Evolutionary conservation across 2,329 filamentous ascomycete genomes (phyloP).

Genomic region (Aspergillus calidoustus): DNA sequence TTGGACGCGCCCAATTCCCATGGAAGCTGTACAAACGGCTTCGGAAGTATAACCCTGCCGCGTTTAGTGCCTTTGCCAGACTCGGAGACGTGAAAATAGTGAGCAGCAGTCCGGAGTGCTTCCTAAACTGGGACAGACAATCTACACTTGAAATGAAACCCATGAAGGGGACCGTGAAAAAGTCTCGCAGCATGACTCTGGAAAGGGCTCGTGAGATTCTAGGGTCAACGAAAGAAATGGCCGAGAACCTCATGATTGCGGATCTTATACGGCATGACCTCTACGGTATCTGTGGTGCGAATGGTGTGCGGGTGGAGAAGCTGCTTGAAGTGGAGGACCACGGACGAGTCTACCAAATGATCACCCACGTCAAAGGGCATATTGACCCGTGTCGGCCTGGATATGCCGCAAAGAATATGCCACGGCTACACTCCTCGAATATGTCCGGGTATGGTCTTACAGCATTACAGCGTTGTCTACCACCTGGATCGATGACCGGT

Average conservation of each 20-base stretch:
- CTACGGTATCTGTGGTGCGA: slow-evolving; percentile 78
- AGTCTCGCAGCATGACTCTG: slow-evolving; percentile 70
- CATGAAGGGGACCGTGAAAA: slow-evolving; percentile 96
- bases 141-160: slow-evolving; percentile 70
- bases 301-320: slow-evolving; percentile 73
- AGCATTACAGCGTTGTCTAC: slow-evolving; percentile 76
- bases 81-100: slow-evolving; percentile 73
- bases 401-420: slow-evolving; percentile 35
- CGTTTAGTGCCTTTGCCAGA: slow-evolving; percentile 81
- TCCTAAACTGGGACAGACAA: slow-evolving; percentile 69
- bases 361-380: slow-evolving; percentile 79
- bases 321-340: slow-evolving; percentile 90
- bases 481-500: slow-evolving; percentile 94
- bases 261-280: slow-evolving; percentile 95
- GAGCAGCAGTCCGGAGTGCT: slow-evolving; percentile 86
- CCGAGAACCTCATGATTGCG: slow-evolving; percentile 98
- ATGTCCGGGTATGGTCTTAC: slow-evolving; percentile 64
- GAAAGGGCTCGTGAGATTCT: slow-evolving; percentile 73
- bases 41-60: slow-evolving; percentile 74
- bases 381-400: slow-evolving; percentile 34
- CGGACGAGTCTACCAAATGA: slow-evolving; percentile 87
- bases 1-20: slow-evolving; percentile 45
- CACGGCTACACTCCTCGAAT: slow-evolving; percentile 36
- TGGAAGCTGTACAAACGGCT: slow-evolving; percentile 77
- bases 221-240: slow-evolving; percentile 83